Conservation (phyloP, 2,329 filamentous ascomycete species). For the Beauveria sp. region DNA sequence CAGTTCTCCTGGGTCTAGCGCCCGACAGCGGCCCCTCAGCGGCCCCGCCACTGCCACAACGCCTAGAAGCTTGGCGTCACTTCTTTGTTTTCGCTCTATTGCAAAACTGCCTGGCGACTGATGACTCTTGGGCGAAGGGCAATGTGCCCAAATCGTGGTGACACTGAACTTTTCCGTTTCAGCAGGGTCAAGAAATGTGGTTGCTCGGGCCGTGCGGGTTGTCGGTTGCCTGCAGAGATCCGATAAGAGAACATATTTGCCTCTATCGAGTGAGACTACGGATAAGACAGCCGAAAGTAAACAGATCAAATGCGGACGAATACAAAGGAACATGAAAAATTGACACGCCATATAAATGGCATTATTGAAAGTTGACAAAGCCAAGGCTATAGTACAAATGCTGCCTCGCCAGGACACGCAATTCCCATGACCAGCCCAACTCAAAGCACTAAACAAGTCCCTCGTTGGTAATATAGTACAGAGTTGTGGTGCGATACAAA, state of each 20-base stretch:
- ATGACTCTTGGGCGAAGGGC: not conserved
- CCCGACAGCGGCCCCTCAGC: conserved; percentile 2
- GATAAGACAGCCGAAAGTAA: no score
- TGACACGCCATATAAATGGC: not conserved
- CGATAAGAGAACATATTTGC: no score
- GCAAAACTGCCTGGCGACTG: not conserved
- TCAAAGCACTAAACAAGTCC: conserved; percentile 1
- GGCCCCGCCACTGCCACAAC: conserved; percentile 9
- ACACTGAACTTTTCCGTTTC: no score
- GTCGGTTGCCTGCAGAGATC: not conserved
- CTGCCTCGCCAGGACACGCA: not conserved
- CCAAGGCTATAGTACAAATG: not conserved
- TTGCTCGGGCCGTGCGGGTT: no score
- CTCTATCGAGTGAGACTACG: no score
- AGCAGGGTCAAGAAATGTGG: no score
- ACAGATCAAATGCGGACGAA: no score
- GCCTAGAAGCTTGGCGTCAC: conserved; percentile 7
- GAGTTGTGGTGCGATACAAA: not conserved
- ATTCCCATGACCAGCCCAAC: not conserved
- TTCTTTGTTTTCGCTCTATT: not conserved
- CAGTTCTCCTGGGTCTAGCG: not conserved
- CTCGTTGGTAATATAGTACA: conserved; percentile 5
- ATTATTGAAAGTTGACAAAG: not conserved
- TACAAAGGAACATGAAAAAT: not conserved
- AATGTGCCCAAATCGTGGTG: not conserved